These are phyloP conservation scores for Acidomyces sp. DNA, from an alignment of 495 filamentous ascomycete genomes.

Conservation along the genomic window DNA sequence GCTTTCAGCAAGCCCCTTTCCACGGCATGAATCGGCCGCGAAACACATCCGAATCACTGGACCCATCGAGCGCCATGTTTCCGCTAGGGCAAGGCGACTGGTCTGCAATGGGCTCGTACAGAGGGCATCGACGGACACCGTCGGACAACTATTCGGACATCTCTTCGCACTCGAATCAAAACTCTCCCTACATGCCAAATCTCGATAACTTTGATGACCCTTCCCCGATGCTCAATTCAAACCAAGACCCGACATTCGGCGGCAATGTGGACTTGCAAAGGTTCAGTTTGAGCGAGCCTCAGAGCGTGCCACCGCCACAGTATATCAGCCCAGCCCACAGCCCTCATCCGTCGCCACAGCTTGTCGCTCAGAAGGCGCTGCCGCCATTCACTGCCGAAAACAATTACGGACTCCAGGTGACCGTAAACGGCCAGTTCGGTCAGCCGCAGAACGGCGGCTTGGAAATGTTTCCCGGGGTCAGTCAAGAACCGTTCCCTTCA, in stretches of 20 bases:
- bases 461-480: conserved; percentile 42
- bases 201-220: conserved; percentile 64
- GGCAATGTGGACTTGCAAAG: conserved; percentile 62
- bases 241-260: conserved; percentile 62
- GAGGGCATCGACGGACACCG: conserved; percentile 64
- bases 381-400: conserved; percentile 26
- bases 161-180: conserved; percentile 57
- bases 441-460: conserved; percentile 30
- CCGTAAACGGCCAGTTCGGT: conserved; percentile 37
- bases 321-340: conserved; percentile 63
- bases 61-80: conserved; percentile 62
- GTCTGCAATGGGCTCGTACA: conserved; percentile 56
- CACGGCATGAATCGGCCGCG: conserved; percentile 51
- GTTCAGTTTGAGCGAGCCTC: conserved; percentile 71
- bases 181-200: conserved; percentile 68
- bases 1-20: conserved; percentile 44
- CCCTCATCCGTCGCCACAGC: conserved; percentile 71
- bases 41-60: conserved; percentile 68
- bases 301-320: conserved; percentile 38
- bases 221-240: conserved; percentile 66
- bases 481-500: conserved; percentile 42
- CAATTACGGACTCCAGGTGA: conserved; percentile 38
- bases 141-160: conserved; percentile 80
- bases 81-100: conserved; percentile 56
- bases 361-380: conserved; percentile 46